phyloP scores from a whole-genome alignment of 495 filamentous ascomycete species.

The Xylaria acuta region DNA sequence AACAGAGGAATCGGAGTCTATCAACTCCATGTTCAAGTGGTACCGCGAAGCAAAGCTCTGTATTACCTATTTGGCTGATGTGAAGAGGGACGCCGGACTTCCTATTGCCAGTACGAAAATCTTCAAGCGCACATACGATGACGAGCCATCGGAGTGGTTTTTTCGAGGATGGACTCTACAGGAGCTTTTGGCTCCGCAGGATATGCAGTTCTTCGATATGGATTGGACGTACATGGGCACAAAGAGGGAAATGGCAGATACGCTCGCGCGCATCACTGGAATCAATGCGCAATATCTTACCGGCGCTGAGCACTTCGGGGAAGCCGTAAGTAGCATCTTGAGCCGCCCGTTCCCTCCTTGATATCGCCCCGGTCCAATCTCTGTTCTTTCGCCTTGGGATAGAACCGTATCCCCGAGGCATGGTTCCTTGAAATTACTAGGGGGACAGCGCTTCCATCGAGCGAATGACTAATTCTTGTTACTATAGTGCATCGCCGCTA shows the following conservation, averaged over 20 bases:
- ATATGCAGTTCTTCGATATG: constrained; percentile 41
- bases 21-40: constrained; percentile 24
- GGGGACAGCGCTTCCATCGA: constrained; percentile 31
- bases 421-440: neutral
- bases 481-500: constrained; percentile 28
- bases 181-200: constrained; percentile 42
- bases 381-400: neutral
- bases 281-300: constrained; percentile 18
- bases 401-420: neutral
- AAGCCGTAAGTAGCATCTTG: constrained; percentile 7
- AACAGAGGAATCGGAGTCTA: constrained; percentile 25
- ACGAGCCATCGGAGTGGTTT: constrained; percentile 41
- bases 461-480: constrained; percentile 20
- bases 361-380: neutral
- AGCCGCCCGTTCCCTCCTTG: constrained; percentile 25
- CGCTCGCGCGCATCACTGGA: constrained; percentile 7
- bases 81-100: constrained; percentile 1
- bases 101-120: neutral
- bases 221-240: constrained; percentile 39
- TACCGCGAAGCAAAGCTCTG: constrained; percentile 32
- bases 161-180: constrained; percentile 50
- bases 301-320: neutral
- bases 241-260: constrained; percentile 21
- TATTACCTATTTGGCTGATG: constrained; percentile 35
- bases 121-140: neutral